Evolutionary conservation across 176 grass and related monocot genomes (phyloP).

Genomic region (Carex cristatella): DNA sequence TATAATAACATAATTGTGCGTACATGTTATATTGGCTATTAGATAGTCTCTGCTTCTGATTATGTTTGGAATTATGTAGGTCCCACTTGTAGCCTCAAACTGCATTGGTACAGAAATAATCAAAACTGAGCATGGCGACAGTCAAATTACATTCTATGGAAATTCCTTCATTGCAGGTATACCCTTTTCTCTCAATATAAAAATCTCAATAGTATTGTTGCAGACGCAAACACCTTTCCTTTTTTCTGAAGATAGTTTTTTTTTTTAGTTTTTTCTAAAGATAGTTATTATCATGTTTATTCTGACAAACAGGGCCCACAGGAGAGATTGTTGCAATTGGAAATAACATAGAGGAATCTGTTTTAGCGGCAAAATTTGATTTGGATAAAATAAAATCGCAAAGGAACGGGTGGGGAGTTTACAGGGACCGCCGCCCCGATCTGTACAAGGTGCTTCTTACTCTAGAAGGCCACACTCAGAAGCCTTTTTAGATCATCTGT

Average conservation of each 20-base stretch:
- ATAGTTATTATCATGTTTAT: constrained; percentile 6
- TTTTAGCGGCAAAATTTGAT: constrained; percentile 73
- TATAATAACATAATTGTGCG: not conserved
- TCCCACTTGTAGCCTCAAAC: constrained; percentile 84
- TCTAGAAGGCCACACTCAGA: constrained; percentile 50
- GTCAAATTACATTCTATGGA: constrained; percentile 68
- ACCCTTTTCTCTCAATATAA: constrained; percentile 1
- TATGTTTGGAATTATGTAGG: constrained; percentile 40
- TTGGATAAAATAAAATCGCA: constrained; percentile 64
- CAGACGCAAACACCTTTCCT: not conserved
- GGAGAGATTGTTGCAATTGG: constrained; percentile 82
- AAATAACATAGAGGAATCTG: constrained; percentile 74
- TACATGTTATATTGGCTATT: not conserved
- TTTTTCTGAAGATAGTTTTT: not conserved
- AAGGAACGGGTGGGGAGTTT: constrained; percentile 80
- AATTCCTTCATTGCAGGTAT: constrained; percentile 91
- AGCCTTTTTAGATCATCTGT: not conserved
- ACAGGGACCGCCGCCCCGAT: constrained; percentile 77
- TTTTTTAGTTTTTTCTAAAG: no score
- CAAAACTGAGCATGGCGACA: constrained; percentile 79
- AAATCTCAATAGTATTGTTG: not conserved
- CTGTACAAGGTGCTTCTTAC: constrained; percentile 76
- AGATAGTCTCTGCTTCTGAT: not conserved
- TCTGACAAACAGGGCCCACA: constrained; percentile 41
- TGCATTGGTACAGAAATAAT: constrained; percentile 80